A percentile compares a stretch with the other conserved stretches of the same genome.
phyloP scores from a whole-genome alignment of 164 flowering plant species.

The Hamamelis virginiana region DNA sequence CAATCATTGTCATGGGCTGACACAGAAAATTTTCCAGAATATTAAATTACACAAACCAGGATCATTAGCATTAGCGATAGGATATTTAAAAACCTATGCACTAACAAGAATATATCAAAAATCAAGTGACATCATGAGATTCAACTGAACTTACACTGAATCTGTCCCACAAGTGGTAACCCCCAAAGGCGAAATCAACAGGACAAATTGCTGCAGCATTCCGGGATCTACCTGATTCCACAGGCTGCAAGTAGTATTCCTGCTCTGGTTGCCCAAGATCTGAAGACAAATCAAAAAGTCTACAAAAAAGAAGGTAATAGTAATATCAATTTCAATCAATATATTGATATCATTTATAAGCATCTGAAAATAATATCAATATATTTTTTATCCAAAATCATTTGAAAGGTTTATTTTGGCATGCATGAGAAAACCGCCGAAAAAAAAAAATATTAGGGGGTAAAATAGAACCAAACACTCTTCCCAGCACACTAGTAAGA shows the following conservation, averaged over 20 bases:
- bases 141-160: conserved; percentile 63
- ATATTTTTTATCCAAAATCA: neutral
- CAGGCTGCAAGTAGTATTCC: conserved; percentile 84
- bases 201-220: conserved; percentile 77
- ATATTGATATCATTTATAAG: neutral
- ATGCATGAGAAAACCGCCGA: neutral
- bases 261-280: conserved; percentile 72
- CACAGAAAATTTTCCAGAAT: neutral
- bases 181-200: conserved; percentile 82
- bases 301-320: conserved; percentile 26
- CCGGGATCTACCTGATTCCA: conserved; percentile 52
- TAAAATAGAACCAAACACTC: neutral
- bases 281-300: conserved; percentile 75
- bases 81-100: neutral
- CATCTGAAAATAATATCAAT: neutral
- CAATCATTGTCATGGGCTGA: neutral
- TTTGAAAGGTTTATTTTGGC: neutral
- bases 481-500: neutral
- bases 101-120: neutral
- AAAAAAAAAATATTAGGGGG: neutral
- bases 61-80: neutral
- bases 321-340: neutral
- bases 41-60: neutral
- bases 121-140: neutral
- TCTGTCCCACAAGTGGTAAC: conserved; percentile 91